phyloP scores from a whole-genome alignment of 495 filamentous ascomycete species.

The Chaetomium tenue region DNA sequence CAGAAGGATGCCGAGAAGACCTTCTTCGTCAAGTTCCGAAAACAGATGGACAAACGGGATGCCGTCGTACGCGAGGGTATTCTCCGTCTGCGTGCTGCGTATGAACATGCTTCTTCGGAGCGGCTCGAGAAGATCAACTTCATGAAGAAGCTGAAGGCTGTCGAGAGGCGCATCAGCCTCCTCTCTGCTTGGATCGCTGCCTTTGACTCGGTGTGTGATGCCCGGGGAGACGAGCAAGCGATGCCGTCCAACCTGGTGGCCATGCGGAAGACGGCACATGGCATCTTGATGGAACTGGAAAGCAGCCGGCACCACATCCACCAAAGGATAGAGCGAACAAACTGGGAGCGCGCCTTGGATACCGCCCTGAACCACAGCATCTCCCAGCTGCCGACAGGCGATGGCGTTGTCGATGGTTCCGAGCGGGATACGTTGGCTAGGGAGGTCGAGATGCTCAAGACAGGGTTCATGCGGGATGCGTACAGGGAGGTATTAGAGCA shows the following conservation, averaged over 20 bases:
- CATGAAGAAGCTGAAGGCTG: constrained; percentile 79
- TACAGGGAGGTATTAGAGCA: constrained; percentile 75
- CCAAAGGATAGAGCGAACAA: constrained; percentile 70
- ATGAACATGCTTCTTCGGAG: constrained; percentile 76
- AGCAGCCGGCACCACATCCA: constrained; percentile 85
- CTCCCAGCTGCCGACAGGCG: constrained; percentile 69
- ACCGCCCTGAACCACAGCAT: constrained; percentile 84
- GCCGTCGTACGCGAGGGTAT: constrained; percentile 75
- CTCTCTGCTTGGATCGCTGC: constrained; percentile 89
- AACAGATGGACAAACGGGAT: constrained; percentile 81
- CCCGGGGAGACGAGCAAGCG: constrained; percentile 62
- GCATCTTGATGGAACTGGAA: constrained; percentile 83
- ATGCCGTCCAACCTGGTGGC: constrained; percentile 64
- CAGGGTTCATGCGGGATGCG: constrained; percentile 78
- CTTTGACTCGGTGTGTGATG: constrained; percentile 79
- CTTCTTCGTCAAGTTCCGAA: constrained; percentile 86
- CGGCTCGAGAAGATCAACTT: constrained; percentile 72
- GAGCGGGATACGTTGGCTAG: constrained; percentile 70
- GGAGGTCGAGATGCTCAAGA: constrained; percentile 81
- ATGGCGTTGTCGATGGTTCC: constrained; percentile 63
- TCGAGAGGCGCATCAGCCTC: constrained; percentile 79
- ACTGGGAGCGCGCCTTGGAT: constrained; percentile 84
- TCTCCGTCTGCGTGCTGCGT: constrained; percentile 74
- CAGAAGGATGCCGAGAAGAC: constrained; percentile 85
- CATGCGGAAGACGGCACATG: constrained; percentile 84